Base-by-base conservation (phyloP, 1,284 basidiomycete genomes). In the Clitocybe nebularis region DNA sequence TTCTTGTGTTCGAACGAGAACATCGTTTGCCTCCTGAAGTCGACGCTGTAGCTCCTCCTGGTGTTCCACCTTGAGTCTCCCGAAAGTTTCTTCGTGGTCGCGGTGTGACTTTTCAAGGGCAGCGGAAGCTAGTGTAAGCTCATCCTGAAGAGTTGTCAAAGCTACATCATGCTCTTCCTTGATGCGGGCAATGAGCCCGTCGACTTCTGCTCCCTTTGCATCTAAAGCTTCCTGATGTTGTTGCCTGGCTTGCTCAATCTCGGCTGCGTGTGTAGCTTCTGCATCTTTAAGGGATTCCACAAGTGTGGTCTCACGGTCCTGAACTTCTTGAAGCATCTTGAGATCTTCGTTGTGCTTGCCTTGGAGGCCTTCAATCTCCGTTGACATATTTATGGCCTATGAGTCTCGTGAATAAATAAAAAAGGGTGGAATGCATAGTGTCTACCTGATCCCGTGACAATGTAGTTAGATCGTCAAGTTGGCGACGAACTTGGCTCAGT, bases 391-490 rank as follows among this genome's bases (percentile, higher is more conserved):
- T 44, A 82, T 60, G 20, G 88, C 73, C 85, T 93, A 54, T 6
- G 44, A 30, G 33, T n/a, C n/a, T n/a, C n/a, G n/a, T n/a, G n/a
- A n/a, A n/a, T n/a, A n/a, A n/a, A n/a, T n/a, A n/a, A n/a, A n/a
- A n/a, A n/a, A n/a, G n/a, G n/a, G n/a, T n/a, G n/a, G n/a, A n/a
- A n/a, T n/a, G n/a, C n/a, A n/a, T n/a, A n/a, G n/a, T n/a, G n/a
- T n/a, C n/a, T n/a, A n/a, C 86, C 74, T 92, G 89, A 59, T 93
- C 85, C 41, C 85, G 74, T 9, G 88, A 89, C 37, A 93, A 71
- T 3, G 81, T 74, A 11, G 78, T 81, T 14, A 94, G 68, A 43
- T 87, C 87, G 52, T 93, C 89, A 44, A 89, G 75, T 58, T 91
- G 85, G 30, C 84, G 75, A 41, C 79, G 78, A 20, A 89, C 73